These are phyloP conservation scores for Clohesyomyces aquaticus DNA, from an alignment of 495 filamentous ascomycete genomes.

Conservation along the genomic window DNA sequence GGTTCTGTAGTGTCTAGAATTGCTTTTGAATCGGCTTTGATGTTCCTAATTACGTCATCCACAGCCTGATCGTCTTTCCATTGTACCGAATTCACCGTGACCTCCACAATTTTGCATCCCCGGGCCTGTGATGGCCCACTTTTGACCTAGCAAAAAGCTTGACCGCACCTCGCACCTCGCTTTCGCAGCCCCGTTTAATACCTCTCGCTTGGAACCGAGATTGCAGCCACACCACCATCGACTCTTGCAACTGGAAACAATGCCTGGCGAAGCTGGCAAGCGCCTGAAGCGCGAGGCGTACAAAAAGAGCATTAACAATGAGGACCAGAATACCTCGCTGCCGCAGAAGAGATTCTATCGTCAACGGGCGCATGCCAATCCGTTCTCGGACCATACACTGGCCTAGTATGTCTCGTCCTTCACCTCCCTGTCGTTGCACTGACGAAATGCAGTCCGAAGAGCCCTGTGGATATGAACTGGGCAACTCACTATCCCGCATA, in stretches of 20 bases:
- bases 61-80: neutral
- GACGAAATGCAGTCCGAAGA: constrained; percentile 64
- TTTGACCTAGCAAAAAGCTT: constrained; percentile 28
- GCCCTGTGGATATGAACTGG: constrained; percentile 90
- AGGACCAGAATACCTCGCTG: constrained; percentile 54
- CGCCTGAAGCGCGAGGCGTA: constrained; percentile 76
- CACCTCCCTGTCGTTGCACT: constrained; percentile 25
- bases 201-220: neutral
- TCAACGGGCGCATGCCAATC: constrained; percentile 95
- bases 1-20: constrained; percentile 28
- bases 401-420: constrained; percentile 64
- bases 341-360: constrained; percentile 95
- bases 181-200: neutral
- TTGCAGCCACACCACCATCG: constrained; percentile 12
- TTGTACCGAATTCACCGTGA: neutral
- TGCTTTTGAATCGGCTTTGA: constrained; percentile 12
- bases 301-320: constrained; percentile 51
- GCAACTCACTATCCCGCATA: constrained; percentile 79
- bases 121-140: constrained; percentile 5
- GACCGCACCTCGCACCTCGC: constrained; percentile 26
- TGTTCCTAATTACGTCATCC: constrained; percentile 23
- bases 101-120: constrained; percentile 10
- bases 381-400: constrained; percentile 90
- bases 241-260: constrained; percentile 37
- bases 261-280: constrained; percentile 64